Evolutionary conservation across 2,329 filamentous ascomycete genomes (phyloP).

Genomic region (Diaporthe sp.): DNA sequence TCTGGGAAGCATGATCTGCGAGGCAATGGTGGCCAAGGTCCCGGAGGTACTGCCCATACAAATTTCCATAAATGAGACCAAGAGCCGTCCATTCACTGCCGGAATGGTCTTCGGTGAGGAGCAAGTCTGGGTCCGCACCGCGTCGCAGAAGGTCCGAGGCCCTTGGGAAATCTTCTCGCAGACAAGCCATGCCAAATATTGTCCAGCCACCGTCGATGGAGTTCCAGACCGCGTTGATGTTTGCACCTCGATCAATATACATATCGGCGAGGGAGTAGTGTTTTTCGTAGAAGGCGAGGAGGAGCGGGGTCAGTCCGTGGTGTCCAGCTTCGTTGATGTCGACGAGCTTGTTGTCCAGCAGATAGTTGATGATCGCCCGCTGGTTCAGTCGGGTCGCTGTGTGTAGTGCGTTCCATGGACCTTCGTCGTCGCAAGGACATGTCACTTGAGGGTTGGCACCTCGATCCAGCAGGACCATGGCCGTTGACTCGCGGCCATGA

Average conservation of each 20-base stretch:
- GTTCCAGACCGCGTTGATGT: not conserved
- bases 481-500: no score
- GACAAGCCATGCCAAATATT: not conserved
- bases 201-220: not conserved
- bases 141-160: not conserved
- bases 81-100: no score
- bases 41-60: no score
- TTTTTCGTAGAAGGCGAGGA: not conserved
- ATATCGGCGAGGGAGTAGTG: not conserved
- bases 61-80: not conserved
- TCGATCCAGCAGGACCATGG: not conserved
- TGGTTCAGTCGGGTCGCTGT: fast-evolving
- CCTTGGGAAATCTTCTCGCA: not conserved
- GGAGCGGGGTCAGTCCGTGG: not conserved
- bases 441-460: not conserved
- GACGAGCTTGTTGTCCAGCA: not conserved
- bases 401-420: not conserved
- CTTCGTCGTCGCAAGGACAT: not conserved
- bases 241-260: not conserved
- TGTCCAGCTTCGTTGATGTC: not conserved
- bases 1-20: no score
- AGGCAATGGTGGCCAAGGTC: no score
- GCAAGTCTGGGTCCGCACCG: not conserved
- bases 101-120: no score
- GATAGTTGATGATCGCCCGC: not conserved